Base-by-base conservation (phyloP, 2,329 filamentous ascomycete genomes). In the Cladosporium oxysporum region DNA sequence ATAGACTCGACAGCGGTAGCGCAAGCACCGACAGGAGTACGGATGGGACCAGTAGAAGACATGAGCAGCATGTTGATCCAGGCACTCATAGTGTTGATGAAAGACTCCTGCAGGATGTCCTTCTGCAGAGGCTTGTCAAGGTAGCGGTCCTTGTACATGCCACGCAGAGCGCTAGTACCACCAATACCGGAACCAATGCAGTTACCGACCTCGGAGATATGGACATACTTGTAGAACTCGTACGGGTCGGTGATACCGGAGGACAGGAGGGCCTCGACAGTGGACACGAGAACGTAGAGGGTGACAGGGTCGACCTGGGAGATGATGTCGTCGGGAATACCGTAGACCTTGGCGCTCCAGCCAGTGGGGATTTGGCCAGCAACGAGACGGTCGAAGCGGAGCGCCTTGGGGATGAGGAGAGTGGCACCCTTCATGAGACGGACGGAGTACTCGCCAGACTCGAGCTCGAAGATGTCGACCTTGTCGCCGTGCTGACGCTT, bases 21-120 rank as follows among this genome's bases (percentile, higher is more conserved):
- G 78, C 95, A 99, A 76, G 95, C 95, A 83, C 94, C 95, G 61
- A 98, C 95, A 3, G 95, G 95, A 0, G 96, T 98, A 85, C 98
- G 97, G 85, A 99, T 98, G 50, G 95, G 92, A 72, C 95, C 95
- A 62, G 95, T 98, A 5, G 95, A 98, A 5, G 95, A 99, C 70
- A 99, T 84, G 70, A 99, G 84, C 81, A 99, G 84, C 95, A 99
- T 99, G 85, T 99, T 99, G 66, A 99, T 93, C 95, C 95, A 99
- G 18, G 95, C 95, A 73, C 92, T 90, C 94, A 99, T 99, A 65
- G 95, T 99, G 85, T 99, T 99, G 87, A 99, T 98, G 85, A 99
- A 99, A 14, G 95, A 98, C 82, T 99, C 95, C 78, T 99, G 96
- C 16, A 99, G 87, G 77, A 99, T 97, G 77, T 99, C 95, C 82